These are phyloP conservation scores for Leishmania tarentolae DNA, from an alignment of 208 protist species.

Conservation along the genomic window DNA sequence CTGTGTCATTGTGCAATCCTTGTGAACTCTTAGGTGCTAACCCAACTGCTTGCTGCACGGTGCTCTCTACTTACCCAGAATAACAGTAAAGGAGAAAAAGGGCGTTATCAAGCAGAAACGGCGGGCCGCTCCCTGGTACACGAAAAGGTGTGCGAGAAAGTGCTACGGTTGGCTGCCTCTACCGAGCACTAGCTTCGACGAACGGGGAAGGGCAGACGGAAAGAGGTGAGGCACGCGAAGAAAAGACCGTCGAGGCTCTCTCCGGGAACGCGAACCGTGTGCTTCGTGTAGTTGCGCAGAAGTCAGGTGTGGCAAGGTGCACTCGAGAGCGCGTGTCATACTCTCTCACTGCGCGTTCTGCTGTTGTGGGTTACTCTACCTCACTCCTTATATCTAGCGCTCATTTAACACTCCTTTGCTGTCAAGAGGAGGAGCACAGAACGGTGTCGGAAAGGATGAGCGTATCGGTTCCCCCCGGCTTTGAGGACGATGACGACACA, in stretches of 20 bases:
- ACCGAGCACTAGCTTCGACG: background rate
- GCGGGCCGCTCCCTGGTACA: background rate
- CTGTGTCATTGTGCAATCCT: background rate
- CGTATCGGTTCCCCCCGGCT: conserved; percentile 25
- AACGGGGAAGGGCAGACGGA: background rate
- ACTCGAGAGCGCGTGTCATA: background rate
- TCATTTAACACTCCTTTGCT: background rate
- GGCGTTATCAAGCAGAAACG: background rate
- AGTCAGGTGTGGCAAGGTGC: background rate
- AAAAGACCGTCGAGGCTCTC: background rate
- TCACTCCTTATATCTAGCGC: background rate
- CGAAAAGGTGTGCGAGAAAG: background rate
- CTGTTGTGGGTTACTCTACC: background rate
- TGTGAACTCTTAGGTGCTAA: background rate
- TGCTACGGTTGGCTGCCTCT: background rate
- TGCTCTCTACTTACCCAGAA: conserved; percentile 6
- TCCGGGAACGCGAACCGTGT: background rate
- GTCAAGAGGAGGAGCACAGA: background rate
- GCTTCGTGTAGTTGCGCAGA: background rate
- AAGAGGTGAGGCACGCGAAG: background rate
- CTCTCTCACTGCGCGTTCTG: background rate
- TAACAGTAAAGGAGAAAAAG: background rate
- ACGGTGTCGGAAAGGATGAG: background rate
- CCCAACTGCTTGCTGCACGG: background rate
- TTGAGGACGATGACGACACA: conserved; percentile 32